A percentile compares a stretch with the other conserved stretches of the same genome.
Conservation (phyloP, 345 rosid genomes). For the Hibiscus syriacus region DNA sequence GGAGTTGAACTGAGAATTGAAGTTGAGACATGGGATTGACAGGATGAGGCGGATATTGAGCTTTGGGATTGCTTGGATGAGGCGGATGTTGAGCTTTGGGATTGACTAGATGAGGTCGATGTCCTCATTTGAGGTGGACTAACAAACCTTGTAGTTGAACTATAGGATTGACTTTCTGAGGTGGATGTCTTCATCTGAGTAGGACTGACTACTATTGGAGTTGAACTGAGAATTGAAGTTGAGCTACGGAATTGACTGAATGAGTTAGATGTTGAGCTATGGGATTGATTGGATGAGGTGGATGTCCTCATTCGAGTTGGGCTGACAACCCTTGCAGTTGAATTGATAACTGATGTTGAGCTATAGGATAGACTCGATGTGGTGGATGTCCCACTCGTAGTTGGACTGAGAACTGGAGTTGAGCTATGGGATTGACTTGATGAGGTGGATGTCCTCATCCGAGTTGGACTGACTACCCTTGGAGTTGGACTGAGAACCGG, state of each 20-base stretch:
- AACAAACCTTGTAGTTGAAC: neutral
- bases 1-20: neutral
- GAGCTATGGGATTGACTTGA: constrained; percentile 38
- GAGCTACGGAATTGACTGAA: constrained; percentile 27
- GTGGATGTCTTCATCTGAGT: neutral
- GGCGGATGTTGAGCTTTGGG: neutral
- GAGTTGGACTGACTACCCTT: constrained; percentile 23
- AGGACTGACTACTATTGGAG: constrained; percentile 19
- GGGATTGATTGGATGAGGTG: neutral
- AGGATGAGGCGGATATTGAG: neutral
- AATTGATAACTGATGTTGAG: constrained; percentile 80
- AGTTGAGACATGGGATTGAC: neutral
- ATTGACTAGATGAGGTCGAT: no score
- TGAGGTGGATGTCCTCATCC: constrained; percentile 45
- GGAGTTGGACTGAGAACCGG: constrained; percentile 64
- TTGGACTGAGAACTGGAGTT: constrained; percentile 49
- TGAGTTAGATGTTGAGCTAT: neutral
- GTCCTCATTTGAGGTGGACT: no score
- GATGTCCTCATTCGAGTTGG: neutral
- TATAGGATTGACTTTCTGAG: neutral
- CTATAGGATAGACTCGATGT: constrained; percentile 41
- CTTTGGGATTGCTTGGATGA: no score
- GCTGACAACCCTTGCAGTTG: constrained; percentile 17
- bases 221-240: constrained; percentile 69
- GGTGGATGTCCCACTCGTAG: constrained; percentile 45